phyloP scores from a whole-genome alignment of 2,329 filamentous ascomycete genomes.

The Alternaria burnsii region DNA sequence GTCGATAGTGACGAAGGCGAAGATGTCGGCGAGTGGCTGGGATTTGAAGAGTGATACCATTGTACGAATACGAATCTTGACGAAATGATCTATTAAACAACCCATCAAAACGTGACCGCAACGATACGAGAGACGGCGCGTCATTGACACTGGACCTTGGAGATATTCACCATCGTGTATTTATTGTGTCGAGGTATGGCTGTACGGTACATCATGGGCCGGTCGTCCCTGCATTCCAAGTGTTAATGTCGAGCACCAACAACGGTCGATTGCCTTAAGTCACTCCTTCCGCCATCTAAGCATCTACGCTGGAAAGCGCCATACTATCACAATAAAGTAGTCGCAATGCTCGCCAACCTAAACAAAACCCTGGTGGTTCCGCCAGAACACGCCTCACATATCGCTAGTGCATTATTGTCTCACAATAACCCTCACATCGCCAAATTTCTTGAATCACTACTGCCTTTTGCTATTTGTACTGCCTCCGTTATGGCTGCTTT shows the following conservation, averaged over 20 bases:
- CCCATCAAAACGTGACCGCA: neutral
- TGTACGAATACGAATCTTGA: constrained; percentile 18
- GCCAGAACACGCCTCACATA: neutral
- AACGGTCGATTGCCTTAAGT: neutral
- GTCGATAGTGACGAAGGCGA: constrained; percentile 38
- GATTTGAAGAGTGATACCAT: constrained; percentile 53
- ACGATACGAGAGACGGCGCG: neutral
- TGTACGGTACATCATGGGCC: no score
- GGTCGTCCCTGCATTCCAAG: neutral
- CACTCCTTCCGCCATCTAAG: no score
- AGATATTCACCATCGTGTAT: no score
- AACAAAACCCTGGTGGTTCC: neutral
- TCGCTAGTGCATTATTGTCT: neutral
- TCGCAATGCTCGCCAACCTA: neutral
- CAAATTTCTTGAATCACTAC: neutral
- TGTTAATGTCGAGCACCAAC: neutral
- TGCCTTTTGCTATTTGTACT: neutral
- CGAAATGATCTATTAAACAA: neutral
- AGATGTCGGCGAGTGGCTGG: constrained; percentile 62
- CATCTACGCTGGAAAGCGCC: neutral
- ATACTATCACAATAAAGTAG: neutral
- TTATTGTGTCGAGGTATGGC: neutral
- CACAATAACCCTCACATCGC: neutral
- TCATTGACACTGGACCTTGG: fast-evolving
- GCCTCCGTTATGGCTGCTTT: neutral